Percentiles rank a stretch among this genome's conserved stretches.
These are phyloP conservation scores for Suillus luteus DNA, from an alignment of 768 basidiomycete genomes.

Conservation along the genomic window DNA sequence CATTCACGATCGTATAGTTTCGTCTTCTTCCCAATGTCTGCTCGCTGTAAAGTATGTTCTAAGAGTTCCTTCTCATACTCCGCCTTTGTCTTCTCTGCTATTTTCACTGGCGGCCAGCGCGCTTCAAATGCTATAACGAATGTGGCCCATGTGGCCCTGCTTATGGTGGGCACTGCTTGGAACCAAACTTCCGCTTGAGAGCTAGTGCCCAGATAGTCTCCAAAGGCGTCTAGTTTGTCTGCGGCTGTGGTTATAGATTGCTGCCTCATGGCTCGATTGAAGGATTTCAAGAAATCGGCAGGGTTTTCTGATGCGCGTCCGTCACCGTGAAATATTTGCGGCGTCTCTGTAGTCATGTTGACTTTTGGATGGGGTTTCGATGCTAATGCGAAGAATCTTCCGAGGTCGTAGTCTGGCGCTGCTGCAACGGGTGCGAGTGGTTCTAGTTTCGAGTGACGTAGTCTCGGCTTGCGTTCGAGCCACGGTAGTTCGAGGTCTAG, in stretches of 20 bases:
- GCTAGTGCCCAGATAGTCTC: no score
- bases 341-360: not conserved
- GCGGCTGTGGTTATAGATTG: no score
- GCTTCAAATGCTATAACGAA: no score
- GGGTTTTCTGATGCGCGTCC: not conserved
- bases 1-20: no score
- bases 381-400: not conserved
- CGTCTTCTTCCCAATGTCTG: no score
- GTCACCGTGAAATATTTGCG: not conserved
- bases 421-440: no score
- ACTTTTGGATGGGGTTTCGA: not conserved
- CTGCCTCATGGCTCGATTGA: not conserved
- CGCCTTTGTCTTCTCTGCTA: no score
- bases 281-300: not conserved
- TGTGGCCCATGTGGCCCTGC: fast-evolving
- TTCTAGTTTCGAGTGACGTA: fast-evolving
- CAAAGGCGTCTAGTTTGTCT: no score
- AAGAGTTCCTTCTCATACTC: no score
- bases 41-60: fast-evolving
- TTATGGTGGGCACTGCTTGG: no score
- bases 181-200: no score
- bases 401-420: not conserved
- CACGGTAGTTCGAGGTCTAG: fast-evolving
- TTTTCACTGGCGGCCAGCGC: no score
- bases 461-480: fast-evolving